Conservation (phyloP, 2,329 filamentous ascomycete genomes). For the Ophiosphaerella korrae region DNA sequence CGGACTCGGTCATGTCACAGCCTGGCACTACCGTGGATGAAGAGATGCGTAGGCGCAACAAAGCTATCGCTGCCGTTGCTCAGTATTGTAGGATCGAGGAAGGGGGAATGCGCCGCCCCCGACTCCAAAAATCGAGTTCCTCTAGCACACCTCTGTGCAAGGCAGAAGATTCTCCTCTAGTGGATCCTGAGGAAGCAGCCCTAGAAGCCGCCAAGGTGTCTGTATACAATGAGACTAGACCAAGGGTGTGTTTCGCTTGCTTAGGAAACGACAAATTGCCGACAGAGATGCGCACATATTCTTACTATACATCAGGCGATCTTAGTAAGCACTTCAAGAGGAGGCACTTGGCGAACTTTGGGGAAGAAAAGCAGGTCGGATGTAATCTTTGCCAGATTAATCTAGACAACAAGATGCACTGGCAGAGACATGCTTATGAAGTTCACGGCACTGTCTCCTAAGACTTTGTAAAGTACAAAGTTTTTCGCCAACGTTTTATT, state of each 20-base stretch:
- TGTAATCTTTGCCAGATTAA: background rate
- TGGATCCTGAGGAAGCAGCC: slow-evolving; percentile 8
- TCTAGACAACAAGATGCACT: background rate
- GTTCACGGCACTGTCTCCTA: background rate
- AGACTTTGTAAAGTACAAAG: background rate
- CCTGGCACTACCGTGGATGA: background rate
- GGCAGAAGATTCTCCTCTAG: slow-evolving; percentile 7
- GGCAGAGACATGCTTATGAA: background rate
- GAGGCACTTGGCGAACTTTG: background rate
- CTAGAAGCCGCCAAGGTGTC: slow-evolving; percentile 18
- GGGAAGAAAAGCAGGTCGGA: background rate
- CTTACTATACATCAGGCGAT: background rate
- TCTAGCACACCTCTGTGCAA: background rate
- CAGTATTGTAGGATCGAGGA: slow-evolving; percentile 16
- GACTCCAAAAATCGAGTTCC: slow-evolving; percentile 1
- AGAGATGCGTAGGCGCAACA: slow-evolving; percentile 6
- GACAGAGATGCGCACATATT: background rate
- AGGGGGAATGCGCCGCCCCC: slow-evolving; percentile 2
- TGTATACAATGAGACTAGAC: slow-evolving; percentile 19
- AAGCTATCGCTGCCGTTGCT: slow-evolving; percentile 11
- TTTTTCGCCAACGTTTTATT: too few species aligned
- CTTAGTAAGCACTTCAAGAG: background rate
- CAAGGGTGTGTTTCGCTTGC: slow-evolving; percentile 19
- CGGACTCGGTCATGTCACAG: too few species aligned
- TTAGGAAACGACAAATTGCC: slow-evolving; percentile 11